Evolutionary conservation across 2,329 filamentous ascomycete species (phyloP).

Genomic region (Scleromitrula shiraiana): DNA sequence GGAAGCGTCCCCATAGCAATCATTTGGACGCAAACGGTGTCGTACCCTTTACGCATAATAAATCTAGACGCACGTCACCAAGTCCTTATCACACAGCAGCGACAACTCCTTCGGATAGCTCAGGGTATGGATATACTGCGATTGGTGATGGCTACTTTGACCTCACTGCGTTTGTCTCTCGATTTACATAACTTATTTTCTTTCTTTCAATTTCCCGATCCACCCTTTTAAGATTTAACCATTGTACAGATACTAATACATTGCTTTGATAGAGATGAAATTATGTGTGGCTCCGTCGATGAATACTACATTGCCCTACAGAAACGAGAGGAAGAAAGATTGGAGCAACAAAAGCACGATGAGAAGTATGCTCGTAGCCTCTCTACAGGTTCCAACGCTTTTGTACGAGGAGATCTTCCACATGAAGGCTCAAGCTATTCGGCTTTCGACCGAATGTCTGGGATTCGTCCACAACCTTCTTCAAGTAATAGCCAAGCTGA

Average conservation of each 20-base stretch:
- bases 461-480: slow-evolving; percentile 13
- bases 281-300: slow-evolving; percentile 14
- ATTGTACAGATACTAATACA: slow-evolving; percentile 3
- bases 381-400: slow-evolving; percentile 11
- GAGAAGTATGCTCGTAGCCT: slow-evolving; percentile 28
- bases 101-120: slow-evolving; percentile 21
- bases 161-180: slow-evolving; percentile 21
- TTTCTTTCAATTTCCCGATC: background rate
- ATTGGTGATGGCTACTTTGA: slow-evolving; percentile 18
- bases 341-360: slow-evolving; percentile 31
- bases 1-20: slow-evolving; percentile 27
- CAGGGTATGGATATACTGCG: slow-evolving; percentile 23
- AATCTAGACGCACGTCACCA: slow-evolving; percentile 27
- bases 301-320: slow-evolving; percentile 13
- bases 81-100: slow-evolving; percentile 21
- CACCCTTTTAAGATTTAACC: background rate
- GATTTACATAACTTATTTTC: slow-evolving; percentile 6
- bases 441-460: slow-evolving; percentile 24
- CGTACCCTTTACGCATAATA: slow-evolving; percentile 17
- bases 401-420: background rate
- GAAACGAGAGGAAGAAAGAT: slow-evolving; percentile 33
- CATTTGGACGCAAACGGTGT: slow-evolving; percentile 19
- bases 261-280: slow-evolving; percentile 21
- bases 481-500: slow-evolving; percentile 1
- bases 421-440: slow-evolving; percentile 14